A percentile compares a stretch with the other conserved stretches of the same genome.
phyloP scores from a whole-genome alignment of 768 basidiomycete genomes.

The Tylopilus vinaceipallidus region DNA sequence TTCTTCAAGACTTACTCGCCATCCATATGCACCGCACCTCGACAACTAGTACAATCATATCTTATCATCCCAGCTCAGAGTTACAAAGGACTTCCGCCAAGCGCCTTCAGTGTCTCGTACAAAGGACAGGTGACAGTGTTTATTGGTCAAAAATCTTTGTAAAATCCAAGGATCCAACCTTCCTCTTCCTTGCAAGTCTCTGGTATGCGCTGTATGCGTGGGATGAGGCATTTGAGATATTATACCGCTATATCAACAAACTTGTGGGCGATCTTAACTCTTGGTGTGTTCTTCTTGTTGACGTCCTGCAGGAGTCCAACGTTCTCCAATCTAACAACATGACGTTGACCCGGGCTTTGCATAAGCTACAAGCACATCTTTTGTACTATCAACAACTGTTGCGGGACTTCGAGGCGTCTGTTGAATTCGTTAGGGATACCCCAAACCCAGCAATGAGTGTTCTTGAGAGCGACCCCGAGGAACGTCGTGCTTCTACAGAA shows the following conservation, averaged over 20 bases:
- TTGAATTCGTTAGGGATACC: slow-evolving; percentile 46
- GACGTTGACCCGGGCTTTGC: slow-evolving; percentile 51
- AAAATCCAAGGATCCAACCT: slow-evolving; percentile 47
- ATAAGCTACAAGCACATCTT: slow-evolving; percentile 57
- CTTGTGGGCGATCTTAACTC: slow-evolving; percentile 36
- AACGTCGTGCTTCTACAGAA: slow-evolving; percentile 23
- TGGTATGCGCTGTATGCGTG: slow-evolving; percentile 64
- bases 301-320: slow-evolving; percentile 39
- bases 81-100: slow-evolving; percentile 27
- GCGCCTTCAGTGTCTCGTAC: slow-evolving; percentile 28
- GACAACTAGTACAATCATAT: slow-evolving; percentile 22
- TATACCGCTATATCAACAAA: slow-evolving; percentile 48
- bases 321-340: slow-evolving; percentile 43
- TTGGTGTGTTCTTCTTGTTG: not conserved
- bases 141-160: slow-evolving; percentile 34
- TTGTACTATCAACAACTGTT: slow-evolving; percentile 55
- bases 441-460: slow-evolving; percentile 48
- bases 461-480: slow-evolving; percentile 6
- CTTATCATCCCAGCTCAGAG: slow-evolving; percentile 31
- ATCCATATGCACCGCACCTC: slow-evolving; percentile 49
- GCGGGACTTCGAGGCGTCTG: slow-evolving; percentile 49
- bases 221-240: slow-evolving; percentile 55
- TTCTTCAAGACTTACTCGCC: slow-evolving; percentile 47
- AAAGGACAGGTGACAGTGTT: slow-evolving; percentile 32
- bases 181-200: slow-evolving; percentile 49